A percentile compares a stretch with the other conserved stretches of the same genome.
Conservation (phyloP, 2,329 filamentous ascomycete genomes). For the Ceratocystiopsis brevicomis region DNA sequence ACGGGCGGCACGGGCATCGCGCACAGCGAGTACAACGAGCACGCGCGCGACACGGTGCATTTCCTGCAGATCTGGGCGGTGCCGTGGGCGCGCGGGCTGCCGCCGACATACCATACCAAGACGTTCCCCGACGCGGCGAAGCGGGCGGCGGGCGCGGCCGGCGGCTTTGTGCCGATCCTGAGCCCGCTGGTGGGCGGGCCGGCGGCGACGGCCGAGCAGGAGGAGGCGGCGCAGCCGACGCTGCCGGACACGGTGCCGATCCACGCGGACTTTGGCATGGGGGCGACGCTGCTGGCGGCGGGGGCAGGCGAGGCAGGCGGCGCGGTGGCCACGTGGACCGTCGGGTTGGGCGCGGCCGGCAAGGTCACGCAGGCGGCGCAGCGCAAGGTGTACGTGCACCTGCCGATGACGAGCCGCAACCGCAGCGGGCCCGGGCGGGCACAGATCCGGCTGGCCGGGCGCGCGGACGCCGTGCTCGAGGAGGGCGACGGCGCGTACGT, state of each 20-base stretch:
- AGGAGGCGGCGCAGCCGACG: conserved; percentile 41
- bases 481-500: conserved; percentile 51
- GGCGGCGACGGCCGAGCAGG: conserved; percentile 40
- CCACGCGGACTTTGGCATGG: conserved; percentile 71
- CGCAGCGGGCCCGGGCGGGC: conserved; percentile 25
- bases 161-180: conserved; percentile 55
- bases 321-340: conserved; percentile 42
- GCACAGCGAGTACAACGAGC: conserved; percentile 69
- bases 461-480: conserved; percentile 44
- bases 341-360: conserved; percentile 42
- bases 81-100: conserved; percentile 54
- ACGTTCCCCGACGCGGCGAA: conserved; percentile 58
- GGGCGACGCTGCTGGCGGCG: conserved; percentile 52
- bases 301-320: too few relatives aligned
- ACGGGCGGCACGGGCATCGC: conserved; percentile 67
- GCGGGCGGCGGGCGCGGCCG: conserved; percentile 18
- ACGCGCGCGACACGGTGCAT: conserved; percentile 50
- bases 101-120: conserved; percentile 57
- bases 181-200: conserved; percentile 52
- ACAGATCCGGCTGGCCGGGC: conserved; percentile 47
- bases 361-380: conserved; percentile 30
- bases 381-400: conserved; percentile 61
- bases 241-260: conserved; percentile 57
- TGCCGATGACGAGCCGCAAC: conserved; percentile 45
- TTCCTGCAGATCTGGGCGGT: conserved; percentile 82